These are phyloP conservation scores for Boletus vermiculosoides DNA, from an alignment of 768 basidiomycete species.

Conservation along the genomic window DNA sequence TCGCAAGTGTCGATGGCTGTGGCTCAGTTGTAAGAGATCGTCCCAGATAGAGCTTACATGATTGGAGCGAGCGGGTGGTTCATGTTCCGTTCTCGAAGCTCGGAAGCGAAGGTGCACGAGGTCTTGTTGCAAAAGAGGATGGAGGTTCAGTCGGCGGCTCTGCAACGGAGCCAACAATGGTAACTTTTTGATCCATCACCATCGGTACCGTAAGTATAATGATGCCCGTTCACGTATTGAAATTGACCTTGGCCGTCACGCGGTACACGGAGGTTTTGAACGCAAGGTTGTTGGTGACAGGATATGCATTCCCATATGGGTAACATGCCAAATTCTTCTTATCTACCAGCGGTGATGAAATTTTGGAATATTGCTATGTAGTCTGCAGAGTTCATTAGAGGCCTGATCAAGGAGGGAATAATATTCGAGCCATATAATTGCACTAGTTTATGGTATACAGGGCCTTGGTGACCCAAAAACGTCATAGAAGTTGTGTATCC, in stretches of 20 bases:
- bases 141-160: neutral
- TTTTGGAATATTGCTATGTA: neutral
- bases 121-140: slow-evolving; percentile 19
- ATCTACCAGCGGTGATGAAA: slow-evolving; percentile 1
- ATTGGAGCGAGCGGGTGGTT: slow-evolving; percentile 15
- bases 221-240: slow-evolving; percentile 29
- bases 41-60: slow-evolving; percentile 15
- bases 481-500: slow-evolving; percentile 20
- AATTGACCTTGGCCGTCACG: slow-evolving; percentile 24
- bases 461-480: too few relatives aligned
- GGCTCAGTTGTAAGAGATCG: neutral
- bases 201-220: slow-evolving; percentile 33
- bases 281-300: slow-evolving; percentile 6
- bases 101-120: slow-evolving; percentile 29
- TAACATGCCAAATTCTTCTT: slow-evolving; percentile 1
- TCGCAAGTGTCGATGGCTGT: neutral
- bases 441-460: too few relatives aligned
- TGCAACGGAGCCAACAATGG: slow-evolving; percentile 19
- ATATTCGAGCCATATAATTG: neutral
- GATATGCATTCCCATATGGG: neutral
- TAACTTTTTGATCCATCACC: slow-evolving; percentile 24
- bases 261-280: slow-evolving; percentile 21
- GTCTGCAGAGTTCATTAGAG: neutral
- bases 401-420: neutral
- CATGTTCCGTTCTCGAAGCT: slow-evolving; percentile 25